These are phyloP conservation scores for Thelonectria discophora DNA, from an alignment of 2,329 filamentous ascomycete genomes.

Conservation along the genomic window DNA sequence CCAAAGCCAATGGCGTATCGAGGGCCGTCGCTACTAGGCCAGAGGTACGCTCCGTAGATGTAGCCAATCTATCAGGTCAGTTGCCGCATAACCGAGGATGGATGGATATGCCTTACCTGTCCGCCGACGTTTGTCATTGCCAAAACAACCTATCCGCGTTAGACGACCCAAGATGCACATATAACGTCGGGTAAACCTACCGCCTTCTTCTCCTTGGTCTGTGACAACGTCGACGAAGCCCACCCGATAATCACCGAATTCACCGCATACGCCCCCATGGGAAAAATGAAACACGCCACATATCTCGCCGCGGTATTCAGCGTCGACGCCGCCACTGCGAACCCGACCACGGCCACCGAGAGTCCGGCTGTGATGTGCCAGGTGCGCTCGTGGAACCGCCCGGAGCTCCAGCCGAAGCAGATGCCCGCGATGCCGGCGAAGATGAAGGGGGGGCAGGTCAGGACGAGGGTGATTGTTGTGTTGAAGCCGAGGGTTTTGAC, in stretches of 20 bases:
- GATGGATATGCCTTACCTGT: slow-evolving; percentile 31
- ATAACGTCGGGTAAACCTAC: slow-evolving; percentile 47
- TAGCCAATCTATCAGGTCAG: slow-evolving; percentile 48
- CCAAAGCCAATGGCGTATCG: slow-evolving; percentile 56
- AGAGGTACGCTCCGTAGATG: slow-evolving; percentile 61
- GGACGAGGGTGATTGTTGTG: slow-evolving; percentile 57
- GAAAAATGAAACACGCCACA: slow-evolving; percentile 49
- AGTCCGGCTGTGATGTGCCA: slow-evolving; percentile 57
- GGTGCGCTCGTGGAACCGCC: slow-evolving; percentile 45
- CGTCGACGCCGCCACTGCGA: slow-evolving; percentile 38
- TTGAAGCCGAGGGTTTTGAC: slow-evolving; percentile 58
- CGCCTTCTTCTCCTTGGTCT: slow-evolving; percentile 59
- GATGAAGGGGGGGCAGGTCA: slow-evolving; percentile 61
- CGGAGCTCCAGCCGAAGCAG: slow-evolving; percentile 33
- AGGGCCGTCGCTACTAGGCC: slow-evolving; percentile 55
- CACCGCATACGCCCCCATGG: slow-evolving; percentile 49
- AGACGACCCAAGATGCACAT: not conserved
- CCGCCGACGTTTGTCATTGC: slow-evolving; percentile 60
- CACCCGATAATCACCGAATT: slow-evolving; percentile 57
- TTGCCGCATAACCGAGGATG: fast-evolving
- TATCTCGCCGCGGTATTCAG: slow-evolving; percentile 30
- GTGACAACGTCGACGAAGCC: slow-evolving; percentile 51
- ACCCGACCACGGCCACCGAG: slow-evolving; percentile 46
- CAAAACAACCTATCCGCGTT: slow-evolving; percentile 44
- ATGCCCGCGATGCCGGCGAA: slow-evolving; percentile 47